phyloP scores from a whole-genome alignment of 2,329 filamentous ascomycete genomes.

The Hypomyces rosellus region DNA sequence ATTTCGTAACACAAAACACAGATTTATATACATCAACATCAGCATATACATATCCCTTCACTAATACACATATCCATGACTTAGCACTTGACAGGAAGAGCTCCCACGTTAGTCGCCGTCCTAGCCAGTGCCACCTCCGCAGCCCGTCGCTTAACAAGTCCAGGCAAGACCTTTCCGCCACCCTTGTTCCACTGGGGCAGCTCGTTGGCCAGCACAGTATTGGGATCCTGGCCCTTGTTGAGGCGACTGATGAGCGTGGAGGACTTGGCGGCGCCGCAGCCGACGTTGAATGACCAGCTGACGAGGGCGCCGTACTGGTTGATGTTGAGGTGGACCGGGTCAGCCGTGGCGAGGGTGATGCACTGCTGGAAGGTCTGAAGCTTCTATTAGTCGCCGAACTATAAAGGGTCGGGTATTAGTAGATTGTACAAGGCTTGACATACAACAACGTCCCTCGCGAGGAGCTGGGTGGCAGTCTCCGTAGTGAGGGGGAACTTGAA shows the following conservation, averaged over 20 bases:
- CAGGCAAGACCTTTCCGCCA: conserved; percentile 31
- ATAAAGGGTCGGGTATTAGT: too few species aligned
- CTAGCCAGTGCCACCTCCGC: conserved; percentile 36
- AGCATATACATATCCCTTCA: too few species aligned
- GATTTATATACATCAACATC: too few species aligned
- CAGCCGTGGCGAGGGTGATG: conserved; percentile 29
- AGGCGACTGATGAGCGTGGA: conserved; percentile 37
- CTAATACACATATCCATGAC: too few species aligned
- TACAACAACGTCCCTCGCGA: conserved; percentile 27
- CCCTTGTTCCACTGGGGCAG: conserved; percentile 43
- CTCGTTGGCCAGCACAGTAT: conserved; percentile 37
- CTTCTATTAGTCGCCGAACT: too few species aligned
- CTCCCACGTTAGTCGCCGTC: background rate
- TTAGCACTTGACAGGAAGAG: too few species aligned
- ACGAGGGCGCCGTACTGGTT: conserved; percentile 49
- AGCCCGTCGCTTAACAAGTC: conserved; percentile 35
- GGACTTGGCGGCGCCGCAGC: conserved; percentile 33
- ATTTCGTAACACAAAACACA: too few species aligned
- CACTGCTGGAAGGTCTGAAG: conserved; percentile 21
- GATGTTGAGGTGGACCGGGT: conserved; percentile 25
- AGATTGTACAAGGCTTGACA: too few species aligned
- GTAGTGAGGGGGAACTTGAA: conserved; percentile 40
- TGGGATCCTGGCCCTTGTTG: conserved; percentile 36
- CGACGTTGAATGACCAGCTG: conserved; percentile 46
- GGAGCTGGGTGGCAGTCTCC: conserved; percentile 32